Conservation (phyloP, 1,139 yeast genomes). For the Saccharomyces uvarum region DNA sequence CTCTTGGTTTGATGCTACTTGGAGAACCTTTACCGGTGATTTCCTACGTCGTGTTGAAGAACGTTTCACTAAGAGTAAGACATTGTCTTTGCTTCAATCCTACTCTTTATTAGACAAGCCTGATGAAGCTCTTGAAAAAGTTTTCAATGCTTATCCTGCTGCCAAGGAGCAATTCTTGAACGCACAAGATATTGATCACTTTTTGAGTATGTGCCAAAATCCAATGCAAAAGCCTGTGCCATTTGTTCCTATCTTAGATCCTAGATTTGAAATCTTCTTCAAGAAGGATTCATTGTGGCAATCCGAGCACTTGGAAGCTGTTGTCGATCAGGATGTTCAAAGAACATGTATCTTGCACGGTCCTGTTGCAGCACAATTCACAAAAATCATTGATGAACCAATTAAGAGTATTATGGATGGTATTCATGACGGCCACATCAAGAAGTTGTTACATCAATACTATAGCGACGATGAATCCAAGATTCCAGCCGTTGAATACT, state of each 20-base stretch:
- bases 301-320: slow-evolving; percentile 94
- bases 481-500: slow-evolving; percentile 84
- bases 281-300: slow-evolving; percentile 99
- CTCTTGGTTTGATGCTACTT: slow-evolving; percentile 82
- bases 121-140: slow-evolving; percentile 46
- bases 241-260: slow-evolving; percentile 90
- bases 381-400: slow-evolving; percentile 84
- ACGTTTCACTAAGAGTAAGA: slow-evolving; percentile 63
- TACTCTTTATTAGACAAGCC: slow-evolving; percentile 66
- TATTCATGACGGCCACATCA: slow-evolving; percentile 85
- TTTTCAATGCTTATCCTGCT: slow-evolving; percentile 61
- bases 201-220: slow-evolving; percentile 73
- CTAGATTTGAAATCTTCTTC: slow-evolving; percentile 89
- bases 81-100: slow-evolving; percentile 65
- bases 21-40: slow-evolving; percentile 82
- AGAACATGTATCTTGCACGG: slow-evolving; percentile 98
- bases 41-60: slow-evolving; percentile 92
- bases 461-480: slow-evolving; percentile 61
- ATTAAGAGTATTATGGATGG: slow-evolving; percentile 81
- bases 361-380: slow-evolving; percentile 94
- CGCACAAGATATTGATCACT: slow-evolving; percentile 92
- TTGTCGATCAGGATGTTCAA: slow-evolving; percentile 91
- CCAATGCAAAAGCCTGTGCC: slow-evolving; percentile 96
- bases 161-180: slow-evolving; percentile 78
- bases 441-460: slow-evolving; percentile 55